Percentiles rank a stretch among this genome's conserved stretches.
phyloP scores from a whole-genome alignment of 257 asterid species.

The Nicotiana paniculata region DNA sequence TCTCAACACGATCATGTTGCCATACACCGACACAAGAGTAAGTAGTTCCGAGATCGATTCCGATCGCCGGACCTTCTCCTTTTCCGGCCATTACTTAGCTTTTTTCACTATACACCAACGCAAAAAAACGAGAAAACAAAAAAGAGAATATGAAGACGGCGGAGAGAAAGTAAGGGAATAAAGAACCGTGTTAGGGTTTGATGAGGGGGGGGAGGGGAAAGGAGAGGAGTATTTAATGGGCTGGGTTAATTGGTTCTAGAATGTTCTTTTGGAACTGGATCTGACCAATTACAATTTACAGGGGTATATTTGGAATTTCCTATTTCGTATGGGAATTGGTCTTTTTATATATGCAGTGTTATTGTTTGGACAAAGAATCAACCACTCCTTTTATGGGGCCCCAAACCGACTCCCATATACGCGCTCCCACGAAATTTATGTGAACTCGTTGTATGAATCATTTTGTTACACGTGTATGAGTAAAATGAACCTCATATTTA shows the following conservation, averaged over 20 bases:
- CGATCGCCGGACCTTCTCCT: conserved; percentile 34
- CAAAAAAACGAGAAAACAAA: background rate
- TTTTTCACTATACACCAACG: background rate
- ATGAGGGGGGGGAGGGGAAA: background rate
- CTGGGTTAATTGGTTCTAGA: conserved; percentile 9
- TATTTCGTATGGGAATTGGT: background rate
- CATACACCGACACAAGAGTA: conserved; percentile 31
- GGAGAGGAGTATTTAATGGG: background rate
- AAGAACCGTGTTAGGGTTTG: background rate
- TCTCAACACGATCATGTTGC: conserved; percentile 39
- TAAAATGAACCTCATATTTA: background rate
- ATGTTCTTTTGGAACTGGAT: conserved; percentile 5
- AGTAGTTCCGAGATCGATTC: conserved; percentile 34
- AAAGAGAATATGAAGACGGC: background rate
- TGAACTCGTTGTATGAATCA: background rate
- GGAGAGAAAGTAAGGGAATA: background rate
- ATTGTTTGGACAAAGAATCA: background rate
- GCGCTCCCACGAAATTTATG: background rate
- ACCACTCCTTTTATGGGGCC: background rate
- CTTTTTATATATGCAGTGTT: background rate
- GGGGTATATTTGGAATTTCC: background rate
- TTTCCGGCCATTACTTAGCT: conserved; percentile 23
- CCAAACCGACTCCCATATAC: background rate
- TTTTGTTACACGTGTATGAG: background rate
- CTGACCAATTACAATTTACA: background rate